Conservation (phyloP, 2,329 filamentous ascomycete species). For the Dactylellina sp. region DNA sequence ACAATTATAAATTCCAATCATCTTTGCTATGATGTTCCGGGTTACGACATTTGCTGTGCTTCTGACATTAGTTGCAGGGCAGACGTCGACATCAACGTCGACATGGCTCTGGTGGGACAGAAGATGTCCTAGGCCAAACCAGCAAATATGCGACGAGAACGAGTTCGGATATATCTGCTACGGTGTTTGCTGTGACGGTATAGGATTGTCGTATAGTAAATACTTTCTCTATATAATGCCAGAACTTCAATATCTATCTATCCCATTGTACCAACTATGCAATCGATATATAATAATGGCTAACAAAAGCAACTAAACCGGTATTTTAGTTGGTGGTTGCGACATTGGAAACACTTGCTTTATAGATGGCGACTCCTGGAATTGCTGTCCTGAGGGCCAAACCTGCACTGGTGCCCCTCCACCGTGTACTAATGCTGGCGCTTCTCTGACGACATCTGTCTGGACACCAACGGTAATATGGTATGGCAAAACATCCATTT, state of each 20-base stretch:
- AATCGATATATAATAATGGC: too few relatives aligned
- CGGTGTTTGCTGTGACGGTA: neutral
- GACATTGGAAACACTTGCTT: neutral
- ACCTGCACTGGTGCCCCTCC: neutral
- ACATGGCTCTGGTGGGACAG: neutral
- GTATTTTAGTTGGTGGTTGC: conserved; percentile 2
- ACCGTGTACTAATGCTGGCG: neutral
- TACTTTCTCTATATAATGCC: too few relatives aligned
- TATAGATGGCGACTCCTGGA: neutral
- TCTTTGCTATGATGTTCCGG: too few relatives aligned
- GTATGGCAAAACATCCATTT: too few relatives aligned
- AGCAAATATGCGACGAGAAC: conserved; percentile 6
- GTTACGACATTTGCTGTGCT: too few relatives aligned
- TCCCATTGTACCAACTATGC: too few relatives aligned
- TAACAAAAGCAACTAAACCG: neutral
- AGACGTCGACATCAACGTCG: too few relatives aligned
- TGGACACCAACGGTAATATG: neutral
- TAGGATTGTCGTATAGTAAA: neutral
- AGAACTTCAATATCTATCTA: too few relatives aligned
- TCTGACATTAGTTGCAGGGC: too few relatives aligned
- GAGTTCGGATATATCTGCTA: conserved; percentile 5
- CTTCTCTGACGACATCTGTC: neutral
- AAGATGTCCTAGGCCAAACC: neutral
- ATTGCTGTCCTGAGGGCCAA: neutral
- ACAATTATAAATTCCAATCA: too few relatives aligned